A percentile compares a stretch with the other conserved stretches of the same genome.
Conservation (phyloP, 169 alveolate species). For the Eimeria brunetti region DNA sequence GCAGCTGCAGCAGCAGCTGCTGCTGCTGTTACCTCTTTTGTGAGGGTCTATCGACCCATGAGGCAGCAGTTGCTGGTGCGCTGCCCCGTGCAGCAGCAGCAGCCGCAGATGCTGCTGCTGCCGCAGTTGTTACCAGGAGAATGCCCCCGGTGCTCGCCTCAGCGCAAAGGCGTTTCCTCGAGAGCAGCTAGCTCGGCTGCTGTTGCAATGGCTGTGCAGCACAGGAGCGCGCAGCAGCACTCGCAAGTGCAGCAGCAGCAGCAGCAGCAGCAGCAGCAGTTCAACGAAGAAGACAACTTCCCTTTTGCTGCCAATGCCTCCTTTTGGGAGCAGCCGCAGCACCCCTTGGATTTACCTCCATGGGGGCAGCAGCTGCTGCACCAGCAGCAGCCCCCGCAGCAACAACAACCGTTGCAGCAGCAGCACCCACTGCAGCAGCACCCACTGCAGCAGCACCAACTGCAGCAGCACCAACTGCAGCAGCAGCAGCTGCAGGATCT, state of each 20-base stretch:
- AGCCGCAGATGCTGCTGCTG: constrained; percentile 41
- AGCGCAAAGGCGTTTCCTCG: neutral
- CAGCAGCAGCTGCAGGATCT: neutral
- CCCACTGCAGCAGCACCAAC: neutral
- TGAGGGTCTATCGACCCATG: neutral
- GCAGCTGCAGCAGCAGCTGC: constrained; percentile 21
- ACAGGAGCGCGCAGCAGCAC: constrained; percentile 4
- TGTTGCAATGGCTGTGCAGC: constrained; percentile 38
- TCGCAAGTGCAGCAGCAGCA: constrained; percentile 33
- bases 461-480: neutral
- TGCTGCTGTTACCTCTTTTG: neutral
- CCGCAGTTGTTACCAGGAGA: neutral
- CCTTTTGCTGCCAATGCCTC: constrained; percentile 33
- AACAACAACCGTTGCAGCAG: constrained; percentile 13
- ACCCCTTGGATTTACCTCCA: neutral
- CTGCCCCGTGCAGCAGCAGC: constrained; percentile 5
- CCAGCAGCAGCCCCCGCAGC: neutral
- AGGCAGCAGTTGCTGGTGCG: constrained; percentile 23
- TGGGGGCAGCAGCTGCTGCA: constrained; percentile 4
- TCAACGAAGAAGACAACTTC: neutral
- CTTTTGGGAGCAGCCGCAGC: constrained; percentile 11
- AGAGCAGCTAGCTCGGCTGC: constrained; percentile 39
- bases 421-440: constrained; percentile 4
- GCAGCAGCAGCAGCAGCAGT: constrained; percentile 2
- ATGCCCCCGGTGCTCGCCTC: neutral